Evolutionary conservation across 2,329 filamentous ascomycete genomes (phyloP).

Genomic region (Fusarium subglutinans): DNA sequence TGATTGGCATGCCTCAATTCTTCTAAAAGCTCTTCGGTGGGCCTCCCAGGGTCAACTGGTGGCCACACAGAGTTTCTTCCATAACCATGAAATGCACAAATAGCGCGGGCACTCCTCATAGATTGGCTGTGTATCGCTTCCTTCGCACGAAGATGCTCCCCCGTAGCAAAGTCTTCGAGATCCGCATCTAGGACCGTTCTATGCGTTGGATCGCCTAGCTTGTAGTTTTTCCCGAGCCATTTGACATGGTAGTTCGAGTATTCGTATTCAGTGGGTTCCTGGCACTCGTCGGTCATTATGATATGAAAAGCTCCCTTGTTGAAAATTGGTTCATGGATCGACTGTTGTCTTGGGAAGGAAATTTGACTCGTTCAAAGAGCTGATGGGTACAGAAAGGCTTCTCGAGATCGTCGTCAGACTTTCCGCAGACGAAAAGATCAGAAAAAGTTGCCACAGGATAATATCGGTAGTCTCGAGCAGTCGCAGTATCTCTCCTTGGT

Average conservation of each 20-base stretch:
- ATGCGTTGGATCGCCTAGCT: not conserved
- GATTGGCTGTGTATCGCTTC: not conserved
- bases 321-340: not conserved
- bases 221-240: conserved; percentile 1
- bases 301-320: not conserved
- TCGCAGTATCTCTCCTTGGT: not conserved
- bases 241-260: not conserved
- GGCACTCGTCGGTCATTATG: not conserved
- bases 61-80: conserved; percentile 23
- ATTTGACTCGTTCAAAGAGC: not conserved
- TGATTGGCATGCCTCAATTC: not conserved
- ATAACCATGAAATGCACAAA: not conserved
- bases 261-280: not conserved
- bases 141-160: not conserved
- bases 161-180: not conserved
- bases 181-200: not conserved
- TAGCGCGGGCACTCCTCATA: not conserved
- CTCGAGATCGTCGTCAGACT: not conserved
- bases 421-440: not conserved
- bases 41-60: conserved; percentile 17
- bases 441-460: not conserved
- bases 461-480: not conserved
- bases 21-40: not conserved
- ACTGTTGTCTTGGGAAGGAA: not conserved
- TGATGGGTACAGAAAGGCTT: not conserved